Base-by-base conservation (phyloP, 192 early-diverging fungal genomes). In the Umbelopsis sp. region DNA sequence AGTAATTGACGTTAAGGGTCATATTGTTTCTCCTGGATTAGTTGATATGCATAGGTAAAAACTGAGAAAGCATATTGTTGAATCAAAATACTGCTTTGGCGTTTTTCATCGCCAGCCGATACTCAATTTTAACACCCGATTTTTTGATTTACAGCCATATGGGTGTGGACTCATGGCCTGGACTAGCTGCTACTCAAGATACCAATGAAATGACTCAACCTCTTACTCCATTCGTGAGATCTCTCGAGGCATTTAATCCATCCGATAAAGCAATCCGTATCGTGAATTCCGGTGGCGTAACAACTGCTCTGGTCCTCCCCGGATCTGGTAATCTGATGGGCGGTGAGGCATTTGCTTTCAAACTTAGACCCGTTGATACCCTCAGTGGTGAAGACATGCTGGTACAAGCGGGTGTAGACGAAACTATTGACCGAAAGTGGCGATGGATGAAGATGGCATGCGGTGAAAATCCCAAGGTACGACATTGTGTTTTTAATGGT, bases 391-490 rank as follows among this genome's bases (percentile, higher is more conserved):
- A 90, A 36, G 87, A 92, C 68, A 92, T 93, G 91, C 68, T 81
- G 22, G 79, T 77, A 12, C 79, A 81, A 45, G 45, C 71, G 32
- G 68, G 82, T 24, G 69, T 93, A 36, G 82, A 92, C 70, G 71
- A 71, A 11, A 78, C 81, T 50, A 73, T 76, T 24, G 77, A 74
- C 50, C 70, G 74, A 44, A 32, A 54, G 24, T 90, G 90, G 89
- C 73, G 90, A 32, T 94, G 84, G 76, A 89, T 91, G 86, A 94
- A 94, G 74, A 90, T 92, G 87, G 92, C 93, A 2, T 94, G 93
- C 68, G 92, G 93, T 32, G 93, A 94, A 74, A 94, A 93, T 80
- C 83, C 90, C 36, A 93, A 89, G 75, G 74, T 81, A 73, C 24
- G 29, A 11, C 54, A 20, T 45, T 38, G 5, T 47, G 29, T 66